A percentile compares a stretch with the other conserved stretches of the same genome.
phyloP scores from a whole-genome alignment of 2,329 filamentous ascomycete species.

The Madurella fahalii region DNA sequence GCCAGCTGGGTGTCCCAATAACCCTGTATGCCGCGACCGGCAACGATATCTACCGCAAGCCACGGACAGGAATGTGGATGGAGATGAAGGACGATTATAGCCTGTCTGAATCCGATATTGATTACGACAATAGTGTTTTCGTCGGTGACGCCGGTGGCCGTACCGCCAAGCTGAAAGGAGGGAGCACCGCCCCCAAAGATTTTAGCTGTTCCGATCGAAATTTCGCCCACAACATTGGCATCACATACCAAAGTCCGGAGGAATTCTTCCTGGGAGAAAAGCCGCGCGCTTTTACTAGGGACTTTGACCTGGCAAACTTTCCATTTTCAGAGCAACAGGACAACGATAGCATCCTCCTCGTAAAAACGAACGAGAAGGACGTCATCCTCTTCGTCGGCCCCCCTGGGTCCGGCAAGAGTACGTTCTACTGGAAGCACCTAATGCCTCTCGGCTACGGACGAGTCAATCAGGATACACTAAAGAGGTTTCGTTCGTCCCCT shows the following conservation, averaged over 20 bases:
- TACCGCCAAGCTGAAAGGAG: conserved; percentile 38
- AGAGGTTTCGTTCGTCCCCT: conserved; percentile 50
- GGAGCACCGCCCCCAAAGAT: conserved; percentile 43
- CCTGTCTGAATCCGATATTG: conserved; percentile 56
- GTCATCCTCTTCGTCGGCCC: conserved; percentile 84
- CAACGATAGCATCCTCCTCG: conserved; percentile 40
- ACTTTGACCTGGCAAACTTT: conserved; percentile 66
- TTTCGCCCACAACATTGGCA: conserved; percentile 78
- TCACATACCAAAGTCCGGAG: conserved; percentile 81
- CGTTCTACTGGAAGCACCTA: conserved; percentile 77
- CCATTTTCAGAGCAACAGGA: conserved; percentile 35
- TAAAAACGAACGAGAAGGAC: conserved; percentile 64
- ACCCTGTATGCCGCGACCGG: conserved; percentile 82
- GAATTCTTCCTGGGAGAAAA: conserved; percentile 77
- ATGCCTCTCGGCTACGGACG: conserved; percentile 75
- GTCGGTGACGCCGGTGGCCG: conserved; percentile 80
- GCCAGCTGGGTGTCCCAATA: conserved; percentile 68
- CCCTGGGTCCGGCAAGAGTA: conserved; percentile 87
- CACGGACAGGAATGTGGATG: conserved; percentile 83
- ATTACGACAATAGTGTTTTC: conserved; percentile 71
- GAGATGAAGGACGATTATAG: conserved; percentile 56
- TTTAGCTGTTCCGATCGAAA: conserved; percentile 69
- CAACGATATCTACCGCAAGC: conserved; percentile 81
- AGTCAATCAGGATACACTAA: conserved; percentile 86
- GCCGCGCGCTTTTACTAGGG: conserved; percentile 60